Conservation (phyloP, 331 rosid genomes). For the Pyracantha coccinea region DNA sequence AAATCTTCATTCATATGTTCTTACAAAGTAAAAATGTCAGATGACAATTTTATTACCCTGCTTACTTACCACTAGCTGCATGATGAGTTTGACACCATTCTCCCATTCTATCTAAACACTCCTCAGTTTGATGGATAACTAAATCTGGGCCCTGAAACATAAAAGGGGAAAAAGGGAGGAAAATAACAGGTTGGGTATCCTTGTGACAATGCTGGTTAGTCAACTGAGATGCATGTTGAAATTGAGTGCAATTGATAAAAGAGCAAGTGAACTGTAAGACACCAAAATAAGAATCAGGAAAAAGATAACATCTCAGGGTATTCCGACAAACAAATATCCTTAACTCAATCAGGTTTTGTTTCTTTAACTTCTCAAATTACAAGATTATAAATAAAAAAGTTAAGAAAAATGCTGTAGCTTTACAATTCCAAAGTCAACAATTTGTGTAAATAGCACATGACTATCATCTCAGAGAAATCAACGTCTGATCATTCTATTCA, state of each 20-base stretch:
- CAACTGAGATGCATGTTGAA: background rate
- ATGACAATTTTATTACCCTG: conserved; percentile 9
- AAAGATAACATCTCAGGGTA: background rate
- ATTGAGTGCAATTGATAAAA: background rate
- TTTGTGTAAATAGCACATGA: background rate
- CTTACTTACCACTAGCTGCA: conserved; percentile 92
- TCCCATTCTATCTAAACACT: conserved; percentile 83
- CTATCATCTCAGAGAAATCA: background rate
- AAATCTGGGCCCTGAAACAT: conserved; percentile 81
- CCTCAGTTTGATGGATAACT: conserved; percentile 81
- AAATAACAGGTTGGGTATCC: background rate
- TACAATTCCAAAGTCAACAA: background rate
- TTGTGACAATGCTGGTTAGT: background rate
- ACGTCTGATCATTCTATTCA: background rate
- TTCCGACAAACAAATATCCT: background rate
- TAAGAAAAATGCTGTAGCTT: background rate
- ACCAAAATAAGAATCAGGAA: background rate
- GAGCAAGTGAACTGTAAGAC: background rate
- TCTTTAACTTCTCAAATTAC: background rate
- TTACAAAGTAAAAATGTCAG: background rate
- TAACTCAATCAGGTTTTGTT: background rate
- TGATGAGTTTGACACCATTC: conserved; percentile 98
- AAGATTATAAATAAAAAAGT: background rate
- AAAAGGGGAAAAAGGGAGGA: background rate
- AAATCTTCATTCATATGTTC: background rate